Base-by-base conservation (phyloP, 495 filamentous ascomycete genomes). In the Penicillium chermesinum region DNA sequence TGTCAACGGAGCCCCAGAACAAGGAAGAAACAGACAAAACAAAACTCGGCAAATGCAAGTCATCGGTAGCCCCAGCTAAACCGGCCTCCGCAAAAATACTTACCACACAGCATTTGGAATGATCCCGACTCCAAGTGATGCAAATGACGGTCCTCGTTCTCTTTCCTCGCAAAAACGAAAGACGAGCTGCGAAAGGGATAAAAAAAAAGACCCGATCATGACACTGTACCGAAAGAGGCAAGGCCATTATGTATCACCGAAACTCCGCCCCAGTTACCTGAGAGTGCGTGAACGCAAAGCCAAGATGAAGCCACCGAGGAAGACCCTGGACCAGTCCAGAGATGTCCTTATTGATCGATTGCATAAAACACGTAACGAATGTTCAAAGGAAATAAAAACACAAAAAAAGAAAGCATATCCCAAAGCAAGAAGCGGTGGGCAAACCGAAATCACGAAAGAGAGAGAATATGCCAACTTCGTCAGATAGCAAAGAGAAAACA, bases 61-160 rank as follows among this genome's bases (percentile, higher is more conserved):
- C 27, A 34, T 47, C 30, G 41, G 38, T 47, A 52, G 48, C 45
- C 44, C 22, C 33, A 41, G 48, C 53, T 53, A 34, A 38, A 48
- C 27, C 42, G 16, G n/a, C 46, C 45, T 27, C 30, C 40, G 35
- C 35, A 38, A 35, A 38, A 37, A 12, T 51, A 55, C 48, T 46
- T 52, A 39, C 16, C 27, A 44, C 38, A 21, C 27, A 52, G 46
- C 46, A 55, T 46, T 54, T 45, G 46, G 50, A 52, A 50, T 25
- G 39, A 54, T 48, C 56, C 50, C 40, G 52, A 62, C 59, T 58
- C 59, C 59, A 43, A 59, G 55, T 44, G 53, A 62, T 62, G 59
- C 52, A 57, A 53, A 49, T 38, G 39, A 48, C 19, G 42, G 42
- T 36, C 42, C 7, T 19, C 17, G 20, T 40, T 35, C 8, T 14